Percentiles rank a stretch among this genome's conserved stretches.
phyloP scores from a whole-genome alignment of 768 basidiomycete species.

The Xerocomellus chrysenteron region DNA sequence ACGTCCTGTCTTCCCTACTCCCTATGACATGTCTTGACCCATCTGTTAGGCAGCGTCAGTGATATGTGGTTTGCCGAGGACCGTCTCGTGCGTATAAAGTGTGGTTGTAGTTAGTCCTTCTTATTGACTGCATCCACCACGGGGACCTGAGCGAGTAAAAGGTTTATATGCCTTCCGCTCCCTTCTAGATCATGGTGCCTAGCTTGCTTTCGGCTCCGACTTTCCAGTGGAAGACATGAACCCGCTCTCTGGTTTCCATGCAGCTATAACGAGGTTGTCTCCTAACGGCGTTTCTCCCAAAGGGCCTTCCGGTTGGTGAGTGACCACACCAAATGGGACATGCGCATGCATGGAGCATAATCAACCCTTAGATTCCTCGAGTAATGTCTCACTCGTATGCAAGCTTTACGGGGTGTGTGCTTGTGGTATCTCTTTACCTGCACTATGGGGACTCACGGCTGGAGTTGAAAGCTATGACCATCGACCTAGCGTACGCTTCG shows the following conservation, averaged over 20 bases:
- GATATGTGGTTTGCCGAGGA: slow-evolving; percentile 92
- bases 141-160: slow-evolving; percentile 85
- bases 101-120: background rate
- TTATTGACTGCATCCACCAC: background rate
- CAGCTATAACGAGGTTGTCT: slow-evolving; percentile 78
- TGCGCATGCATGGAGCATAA: too few relatives aligned
- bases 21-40: background rate
- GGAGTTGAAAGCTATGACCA: slow-evolving; percentile 68
- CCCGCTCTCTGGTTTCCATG: slow-evolving; percentile 82
- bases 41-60: slow-evolving; percentile 49
- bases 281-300: slow-evolving; percentile 74
- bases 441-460: background rate
- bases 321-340: background rate
- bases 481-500: slow-evolving; percentile 84
- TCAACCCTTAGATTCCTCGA: slow-evolving; percentile 67
- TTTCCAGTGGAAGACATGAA: slow-evolving; percentile 88
- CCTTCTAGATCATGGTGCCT: slow-evolving; percentile 59
- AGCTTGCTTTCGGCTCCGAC: slow-evolving; percentile 82
- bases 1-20: background rate
- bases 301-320: slow-evolving; percentile 80
- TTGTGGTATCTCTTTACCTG: background rate
- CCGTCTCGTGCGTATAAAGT: slow-evolving; percentile 55
- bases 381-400: slow-evolving; percentile 68
- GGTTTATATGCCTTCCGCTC: slow-evolving; percentile 85
- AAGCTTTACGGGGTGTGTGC: slow-evolving; percentile 67